phyloP scores from a whole-genome alignment of 1,139 yeast species.

The Spencermartinsiella ligniputridi region DNA sequence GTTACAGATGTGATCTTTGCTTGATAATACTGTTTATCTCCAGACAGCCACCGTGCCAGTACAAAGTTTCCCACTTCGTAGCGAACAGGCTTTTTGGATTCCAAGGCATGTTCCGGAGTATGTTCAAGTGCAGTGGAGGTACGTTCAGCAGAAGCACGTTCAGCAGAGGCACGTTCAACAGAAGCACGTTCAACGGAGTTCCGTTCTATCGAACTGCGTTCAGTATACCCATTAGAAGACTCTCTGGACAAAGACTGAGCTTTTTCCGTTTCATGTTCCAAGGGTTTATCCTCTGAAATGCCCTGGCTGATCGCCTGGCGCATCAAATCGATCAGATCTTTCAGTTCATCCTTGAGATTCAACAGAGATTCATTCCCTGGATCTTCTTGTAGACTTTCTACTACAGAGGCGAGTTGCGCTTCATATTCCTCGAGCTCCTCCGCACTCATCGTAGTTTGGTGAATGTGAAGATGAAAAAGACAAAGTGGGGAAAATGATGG shows the following conservation, averaged over 20 bases:
- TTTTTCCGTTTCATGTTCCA: background rate
- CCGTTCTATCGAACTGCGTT: background rate
- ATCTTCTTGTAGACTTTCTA: conserved; percentile 28
- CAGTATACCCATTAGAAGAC: background rate
- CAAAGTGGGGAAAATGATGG: background rate
- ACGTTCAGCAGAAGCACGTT: background rate
- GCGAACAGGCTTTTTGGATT: background rate
- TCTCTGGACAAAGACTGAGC: too few species aligned
- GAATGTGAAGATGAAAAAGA: background rate
- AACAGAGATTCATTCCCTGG: conserved; percentile 32
- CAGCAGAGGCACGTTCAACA: background rate
- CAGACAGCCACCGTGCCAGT: conserved; percentile 27
- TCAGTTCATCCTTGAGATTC: conserved; percentile 31
- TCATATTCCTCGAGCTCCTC: conserved; percentile 34
- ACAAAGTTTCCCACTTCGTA: conserved; percentile 23
- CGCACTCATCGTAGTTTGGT: conserved; percentile 8
- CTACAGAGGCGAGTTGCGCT: conserved; percentile 32
- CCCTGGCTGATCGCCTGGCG: conserved; percentile 16
- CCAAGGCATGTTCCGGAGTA: background rate
- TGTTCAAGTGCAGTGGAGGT: too few species aligned
- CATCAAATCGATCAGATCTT: conserved; percentile 31
- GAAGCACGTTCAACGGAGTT: too few species aligned
- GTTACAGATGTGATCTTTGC: conserved; percentile 31
- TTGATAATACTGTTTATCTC: conserved; percentile 27
- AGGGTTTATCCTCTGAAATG: background rate